These are phyloP conservation scores for Fusarium anthophilum DNA, from an alignment of 2,329 filamentous ascomycete genomes.

Conservation along the genomic window DNA sequence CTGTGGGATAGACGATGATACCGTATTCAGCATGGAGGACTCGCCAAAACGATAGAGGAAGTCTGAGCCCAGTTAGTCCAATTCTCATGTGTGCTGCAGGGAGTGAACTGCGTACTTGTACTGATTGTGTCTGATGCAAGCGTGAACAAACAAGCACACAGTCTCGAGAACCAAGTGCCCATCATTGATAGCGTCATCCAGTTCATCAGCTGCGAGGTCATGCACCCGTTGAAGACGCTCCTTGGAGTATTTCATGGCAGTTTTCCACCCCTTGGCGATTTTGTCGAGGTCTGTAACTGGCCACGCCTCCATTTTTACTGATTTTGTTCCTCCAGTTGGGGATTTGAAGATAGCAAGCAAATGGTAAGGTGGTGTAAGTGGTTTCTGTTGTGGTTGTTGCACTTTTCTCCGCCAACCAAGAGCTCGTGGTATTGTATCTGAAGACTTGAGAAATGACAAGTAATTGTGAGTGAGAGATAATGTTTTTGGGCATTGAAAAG, in stretches of 20 bases:
- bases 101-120: constrained; percentile 44
- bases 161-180: constrained; percentile 51
- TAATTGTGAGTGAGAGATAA: not conserved
- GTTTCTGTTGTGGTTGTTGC: not conserved
- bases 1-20: constrained; percentile 53
- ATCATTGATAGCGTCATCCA: constrained; percentile 46
- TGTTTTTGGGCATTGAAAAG: not conserved
- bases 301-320: constrained; percentile 34
- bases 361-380: constrained; percentile 1
- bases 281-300: constrained; percentile 47
- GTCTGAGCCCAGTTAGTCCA: constrained; percentile 33
- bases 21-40: constrained; percentile 51
- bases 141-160: constrained; percentile 52
- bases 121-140: constrained; percentile 50
- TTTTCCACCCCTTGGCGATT: constrained; percentile 50
- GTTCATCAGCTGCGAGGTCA: constrained; percentile 45
- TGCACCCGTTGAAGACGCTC: constrained; percentile 47
- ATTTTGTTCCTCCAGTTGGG: not conserved
- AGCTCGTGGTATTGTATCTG: not conserved
- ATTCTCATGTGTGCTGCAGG: not conserved
- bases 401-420: not conserved
- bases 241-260: constrained; percentile 50
- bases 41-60: constrained; percentile 52
- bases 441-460: not conserved
- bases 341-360: not conserved